These are phyloP conservation scores for Fraxinus ornus DNA, from an alignment of 305 asterid species.

Conservation along the genomic window DNA sequence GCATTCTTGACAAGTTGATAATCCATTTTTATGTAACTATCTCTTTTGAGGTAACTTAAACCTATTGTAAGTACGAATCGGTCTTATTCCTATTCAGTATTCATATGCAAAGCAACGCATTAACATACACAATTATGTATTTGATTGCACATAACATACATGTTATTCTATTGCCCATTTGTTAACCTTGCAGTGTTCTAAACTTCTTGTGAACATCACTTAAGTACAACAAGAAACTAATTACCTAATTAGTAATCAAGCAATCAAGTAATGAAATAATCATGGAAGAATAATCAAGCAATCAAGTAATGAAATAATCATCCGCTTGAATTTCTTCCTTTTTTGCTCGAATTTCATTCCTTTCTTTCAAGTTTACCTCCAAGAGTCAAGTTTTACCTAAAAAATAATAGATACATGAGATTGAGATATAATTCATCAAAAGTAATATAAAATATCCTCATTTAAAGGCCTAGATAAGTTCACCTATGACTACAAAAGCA, in stretches of 20 bases:
- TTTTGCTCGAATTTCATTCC: not conserved
- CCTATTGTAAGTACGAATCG: not conserved
- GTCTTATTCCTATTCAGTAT: not conserved
- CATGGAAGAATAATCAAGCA: not conserved
- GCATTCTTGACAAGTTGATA: not conserved
- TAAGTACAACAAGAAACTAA: not conserved
- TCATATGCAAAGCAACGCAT: not conserved
- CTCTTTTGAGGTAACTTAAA: not conserved
- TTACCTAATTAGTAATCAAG: not conserved
- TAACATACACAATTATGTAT: not conserved
- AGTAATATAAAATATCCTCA: not conserved
- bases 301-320: not conserved
- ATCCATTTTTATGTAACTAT: not conserved
- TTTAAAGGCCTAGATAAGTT: not conserved
- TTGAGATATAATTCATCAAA: not conserved
- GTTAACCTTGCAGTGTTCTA: not conserved
- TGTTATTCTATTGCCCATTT: not conserved
- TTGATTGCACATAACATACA: not conserved
- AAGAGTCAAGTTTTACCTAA: not conserved
- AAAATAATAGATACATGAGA: not conserved
- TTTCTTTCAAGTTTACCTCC: not conserved
- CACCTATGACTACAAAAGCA: not conserved
- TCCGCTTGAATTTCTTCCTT: not conserved
- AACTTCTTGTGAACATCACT: not conserved
- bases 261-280: not conserved